phyloP scores from a whole-genome alignment of 73 alveolate species.

The Stentor coeruleus region DNA sequence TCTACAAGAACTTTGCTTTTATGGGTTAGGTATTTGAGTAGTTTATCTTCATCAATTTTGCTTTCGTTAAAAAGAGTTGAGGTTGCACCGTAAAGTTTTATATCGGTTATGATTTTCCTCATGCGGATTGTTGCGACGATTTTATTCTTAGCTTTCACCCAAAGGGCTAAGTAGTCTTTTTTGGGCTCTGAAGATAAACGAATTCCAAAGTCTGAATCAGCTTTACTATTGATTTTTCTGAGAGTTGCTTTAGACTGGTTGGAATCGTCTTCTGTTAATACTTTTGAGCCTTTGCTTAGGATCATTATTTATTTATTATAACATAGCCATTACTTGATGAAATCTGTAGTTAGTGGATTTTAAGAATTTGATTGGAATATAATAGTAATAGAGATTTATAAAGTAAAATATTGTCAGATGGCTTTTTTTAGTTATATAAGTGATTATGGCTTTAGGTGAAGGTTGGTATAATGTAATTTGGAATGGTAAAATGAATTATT shows the following conservation, averaged over 20 bases:
- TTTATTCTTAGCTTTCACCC: neutral
- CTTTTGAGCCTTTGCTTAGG: neutral
- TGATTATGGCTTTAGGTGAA: too few species aligned
- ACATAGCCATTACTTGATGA: too few species aligned
- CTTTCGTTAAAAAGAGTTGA: neutral
- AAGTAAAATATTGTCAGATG: too few species aligned
- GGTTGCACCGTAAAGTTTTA: constrained; percentile 10
- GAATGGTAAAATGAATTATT: too few species aligned
- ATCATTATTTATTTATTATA: neutral
- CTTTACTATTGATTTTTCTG: neutral
- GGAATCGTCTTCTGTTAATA: neutral
- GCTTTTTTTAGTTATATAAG: too few species aligned
- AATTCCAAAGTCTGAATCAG: too few species aligned
- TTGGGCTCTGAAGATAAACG: neutral
- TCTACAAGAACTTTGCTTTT: neutral
- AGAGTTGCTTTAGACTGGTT: neutral
- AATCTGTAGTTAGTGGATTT: too few species aligned
- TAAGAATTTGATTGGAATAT: too few species aligned
- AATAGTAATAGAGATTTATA: too few species aligned
- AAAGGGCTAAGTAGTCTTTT: neutral
- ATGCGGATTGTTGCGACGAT: neutral
- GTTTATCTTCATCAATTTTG: neutral
- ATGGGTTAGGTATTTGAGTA: neutral
- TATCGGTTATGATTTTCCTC: constrained; percentile 4
- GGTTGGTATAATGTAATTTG: too few species aligned